Base-by-base conservation (phyloP, 1,139 yeast species). In the Saccharomyces hybrid region DNA sequence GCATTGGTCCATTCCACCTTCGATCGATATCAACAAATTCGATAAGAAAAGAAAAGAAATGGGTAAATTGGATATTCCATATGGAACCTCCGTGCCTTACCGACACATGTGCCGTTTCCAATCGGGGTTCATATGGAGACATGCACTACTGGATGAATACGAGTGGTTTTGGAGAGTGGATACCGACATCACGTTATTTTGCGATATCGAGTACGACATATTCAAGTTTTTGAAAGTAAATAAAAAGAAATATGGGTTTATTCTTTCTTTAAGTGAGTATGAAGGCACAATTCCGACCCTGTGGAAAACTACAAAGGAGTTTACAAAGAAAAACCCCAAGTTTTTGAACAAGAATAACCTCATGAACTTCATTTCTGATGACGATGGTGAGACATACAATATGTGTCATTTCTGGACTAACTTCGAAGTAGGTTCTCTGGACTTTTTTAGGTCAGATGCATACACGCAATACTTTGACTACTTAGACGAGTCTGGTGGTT, bases 111-210 rank as follows among this genome's bases (percentile, higher is more conserved):
- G 97, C 72, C 83, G 97, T 68, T 90, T 77, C 69, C 95, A 90
- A 70, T 84, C 93, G 34, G 97, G 97, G 0, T 88, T 89, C 72
- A 89, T 90, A 75, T 90, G 81, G 77, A 79, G 88, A 72, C 95
- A 88, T 65, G 83, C 81, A 49, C 69, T 86, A 51, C 73, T 88
- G 78, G 77, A 76, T 57, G 84, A 85, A 46, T 89, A 84, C 70
- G 88, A 85, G 61, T 89, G 83, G 75, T 90, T 88, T 75, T 90
- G 97, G 97, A 83, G 97, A 72, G 96, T 90, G 55, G 97, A 90
- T 72, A 96, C 96, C 32, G 91, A 85, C 66, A 81, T 88, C 67
- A 77, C 80, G 64, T 77, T 88, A 55, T 85, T 74, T 70, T 89
- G 96, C 75, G 93, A 88, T 69, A 76, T 89, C 61, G 83, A 85